Evolutionary conservation across 371 early-diverging fungal species (phyloP), one percentile per base, ranked within the genome.

Genomic region (Nosema bombycis): DNA sequence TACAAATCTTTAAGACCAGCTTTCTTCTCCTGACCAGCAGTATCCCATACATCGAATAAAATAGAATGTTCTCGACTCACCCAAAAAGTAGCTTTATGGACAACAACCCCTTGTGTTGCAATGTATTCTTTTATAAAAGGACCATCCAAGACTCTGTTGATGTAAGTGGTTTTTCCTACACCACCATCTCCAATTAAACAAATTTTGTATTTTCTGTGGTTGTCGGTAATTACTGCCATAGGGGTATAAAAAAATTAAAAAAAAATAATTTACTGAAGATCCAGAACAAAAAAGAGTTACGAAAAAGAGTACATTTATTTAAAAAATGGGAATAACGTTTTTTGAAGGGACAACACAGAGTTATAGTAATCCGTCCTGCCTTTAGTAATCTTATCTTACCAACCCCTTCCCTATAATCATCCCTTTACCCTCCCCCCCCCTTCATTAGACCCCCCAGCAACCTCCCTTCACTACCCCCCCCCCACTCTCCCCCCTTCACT

Each of bases 1-100:
- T 98, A 98, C 82, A 96, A 96, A 89, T 98, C 99, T 87, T 96
- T 95, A 72, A 99, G 93, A 87, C 95, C 95, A 85, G 96, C 95
- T 82, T 97, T 95, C 92, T 97, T 97, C 87, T 98, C 99, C 87
- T 99, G 99, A 78, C 99, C 99, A 73, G 97, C 97, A 61, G 95
- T 95, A 86, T 96, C 95, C 95, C 95, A 96, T 29, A 85, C 84
- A 34, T 81, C 81, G 90, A 97, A 99, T 83, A 91, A 87, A 82
- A 98, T 94, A 33, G 88, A 64, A 23, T 65, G 82, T 69, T 96
- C 96, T 87, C 90, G 92, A 90, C 93, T 95, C 82, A 98, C 96
- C 89, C 91, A 91, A 91, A 99, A 97, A 70, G 87, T 88, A 73
- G 98, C 88, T 75, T 94, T 93, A 88, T 94, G 95, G 58, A 96